Percentiles rank a stretch among this genome's conserved stretches.
phyloP scores from a whole-genome alignment of 2,329 filamentous ascomycete genomes.

The Aureobasidium sp. region DNA sequence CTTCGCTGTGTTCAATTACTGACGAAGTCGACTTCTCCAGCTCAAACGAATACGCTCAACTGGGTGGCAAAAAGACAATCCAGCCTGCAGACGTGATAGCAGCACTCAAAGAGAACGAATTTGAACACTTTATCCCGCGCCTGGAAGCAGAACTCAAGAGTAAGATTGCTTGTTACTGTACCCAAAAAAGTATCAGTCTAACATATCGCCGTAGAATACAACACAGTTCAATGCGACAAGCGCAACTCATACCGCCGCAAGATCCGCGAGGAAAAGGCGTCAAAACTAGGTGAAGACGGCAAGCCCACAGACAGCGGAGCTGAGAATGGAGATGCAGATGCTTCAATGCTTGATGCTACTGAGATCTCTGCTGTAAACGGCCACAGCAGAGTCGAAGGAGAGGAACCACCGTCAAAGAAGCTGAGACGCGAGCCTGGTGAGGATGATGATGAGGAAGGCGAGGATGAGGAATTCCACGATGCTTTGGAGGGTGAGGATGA shows the following conservation, averaged over 20 bases:
- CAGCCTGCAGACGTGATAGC: constrained; percentile 68
- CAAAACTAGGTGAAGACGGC: constrained; percentile 32
- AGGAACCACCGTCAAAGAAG: constrained; percentile 45
- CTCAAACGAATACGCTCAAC: constrained; percentile 63
- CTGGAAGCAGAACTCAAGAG: constrained; percentile 71
- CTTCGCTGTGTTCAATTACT: neutral
- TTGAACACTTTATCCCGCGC: constrained; percentile 60
- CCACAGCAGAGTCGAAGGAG: constrained; percentile 34
- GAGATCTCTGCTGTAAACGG: constrained; percentile 27
- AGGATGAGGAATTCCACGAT: constrained; percentile 38
- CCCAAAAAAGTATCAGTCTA: neutral
- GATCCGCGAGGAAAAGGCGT: constrained; percentile 56
- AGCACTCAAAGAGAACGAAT: constrained; percentile 70
- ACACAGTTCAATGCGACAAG: constrained; percentile 65
- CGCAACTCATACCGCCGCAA: constrained; percentile 66
- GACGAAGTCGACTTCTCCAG: constrained; percentile 35
- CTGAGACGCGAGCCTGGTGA: constrained; percentile 37
- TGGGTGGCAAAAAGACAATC: constrained; percentile 69
- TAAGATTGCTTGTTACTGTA: constrained; percentile 34
- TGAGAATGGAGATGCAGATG: constrained; percentile 19
- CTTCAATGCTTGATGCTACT: constrained; percentile 17
- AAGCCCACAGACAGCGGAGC: constrained; percentile 52
- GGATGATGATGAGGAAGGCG: constrained; percentile 33
- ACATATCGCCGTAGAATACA: constrained; percentile 52
- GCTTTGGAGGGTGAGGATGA: constrained; percentile 40